Evolutionary conservation across 2,329 filamentous ascomycete species (phyloP), one percentile per base, ranked within the genome.

Genomic region (Hypoxylon sp.): DNA sequence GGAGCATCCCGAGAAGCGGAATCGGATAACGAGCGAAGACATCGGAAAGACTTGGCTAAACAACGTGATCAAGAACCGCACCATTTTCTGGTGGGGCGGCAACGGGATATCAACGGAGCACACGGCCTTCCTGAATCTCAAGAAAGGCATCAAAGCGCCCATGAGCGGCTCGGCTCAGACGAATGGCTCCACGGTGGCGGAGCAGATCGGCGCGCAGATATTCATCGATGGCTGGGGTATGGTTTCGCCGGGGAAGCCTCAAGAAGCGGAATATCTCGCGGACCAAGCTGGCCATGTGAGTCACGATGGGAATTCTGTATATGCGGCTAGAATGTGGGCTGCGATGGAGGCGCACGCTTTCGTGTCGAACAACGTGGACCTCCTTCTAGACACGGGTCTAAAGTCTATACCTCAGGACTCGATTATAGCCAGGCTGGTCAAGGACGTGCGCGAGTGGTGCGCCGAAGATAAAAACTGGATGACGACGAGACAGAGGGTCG

Each of bases 261-360:
- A 35, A 0, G 55, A 78, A 6, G 81, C 80, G 0, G 76, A 78
- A 1, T 66, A 64, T 14, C 66, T 82, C 7, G 80, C 81, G 0
- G 64, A 73, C 11, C 73, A 73, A 2, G 80, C 80, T 1, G 80
- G 70, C 1, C 64, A 65, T 1, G 81, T 82, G 1, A 81, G 79
- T 62, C 81, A 82, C 55, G 80, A 82, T 62, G 80, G 81, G 7
- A 79, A 79, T 25, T 71, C 80, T 0, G 79, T 82, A 0, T 65
- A 79, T 56, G 81, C 81, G 1, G 81, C 80, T 1, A 72, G 73
- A 69, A 64, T 82, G 5, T 82, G 79, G 79, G 80, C 80, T 2
- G 79, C 77, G 6, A 81, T 81, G 79, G 80, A 82, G 61, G 77
- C 80, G 1, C 78, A 80, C 50, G 80, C 80, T 0, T 82, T 81